Evolutionary conservation across 2,329 filamentous ascomycete species (phyloP), one percentile per base, ranked within the genome.

Genomic region (Stagonosporopsis tanaceti): DNA sequence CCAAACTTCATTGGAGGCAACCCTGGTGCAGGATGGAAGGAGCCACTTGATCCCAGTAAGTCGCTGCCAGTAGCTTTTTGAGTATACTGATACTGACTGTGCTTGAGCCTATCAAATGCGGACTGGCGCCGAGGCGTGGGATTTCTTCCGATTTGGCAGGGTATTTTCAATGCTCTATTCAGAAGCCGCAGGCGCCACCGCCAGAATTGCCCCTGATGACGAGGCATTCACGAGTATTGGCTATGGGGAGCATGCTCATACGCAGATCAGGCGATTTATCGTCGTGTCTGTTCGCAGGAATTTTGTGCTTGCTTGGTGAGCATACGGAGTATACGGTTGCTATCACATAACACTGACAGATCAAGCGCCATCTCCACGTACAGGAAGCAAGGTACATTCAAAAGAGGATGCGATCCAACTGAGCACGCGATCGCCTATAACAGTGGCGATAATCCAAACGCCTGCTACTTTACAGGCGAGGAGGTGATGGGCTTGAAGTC

Each of bases 281-380:
- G 61, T 73, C 0, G 64, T 73, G 2, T 42, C 55, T 2, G 59
- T 63, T 0, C 15, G 38, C 3, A 34, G 15, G 22, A 56, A 61
- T 1, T 75, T 71, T 27, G 63, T 67, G 9, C 62, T 71, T 27
- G 71, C 67, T 8, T 68, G 63, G 65, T 70, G 32, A 17, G 22
- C 9, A 39, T 15, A 3, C 15, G 5, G 5, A n/a, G 9, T 35
- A 11, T 35, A 7, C 12, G 32, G 32, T n/a, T 35, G 32, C 32
- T 35, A 35, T 11, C 11, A 5, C 12, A 11, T 15, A 35, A 7
- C 4, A 28, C 27, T 28, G 27, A 28, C 27, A 7, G 9, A 11
- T 9, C 32, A 3, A 81, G 79, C 14, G 70, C 75, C 0, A 76
- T 82, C 9, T 69, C 64, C 4, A 81, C 79, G 0, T 81, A 82